Conservation (phyloP, 1,284 basidiomycete genomes). For the Moesziomyces globuligerus region DNA sequence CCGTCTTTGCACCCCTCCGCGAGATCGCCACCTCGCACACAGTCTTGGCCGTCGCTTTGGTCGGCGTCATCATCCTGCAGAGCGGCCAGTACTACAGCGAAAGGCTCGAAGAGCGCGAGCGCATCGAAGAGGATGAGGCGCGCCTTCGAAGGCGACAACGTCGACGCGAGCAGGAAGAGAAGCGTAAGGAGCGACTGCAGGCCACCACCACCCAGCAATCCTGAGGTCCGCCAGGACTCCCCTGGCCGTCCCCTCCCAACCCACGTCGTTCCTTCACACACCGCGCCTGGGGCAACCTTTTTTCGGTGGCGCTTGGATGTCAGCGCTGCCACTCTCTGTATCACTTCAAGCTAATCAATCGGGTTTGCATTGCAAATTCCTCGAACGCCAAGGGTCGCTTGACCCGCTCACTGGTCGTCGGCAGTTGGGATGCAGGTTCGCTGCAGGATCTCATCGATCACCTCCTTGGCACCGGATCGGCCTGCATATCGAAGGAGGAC, state of each 20-base stretch:
- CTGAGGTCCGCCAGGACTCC: background rate
- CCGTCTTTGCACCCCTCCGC: constrained; percentile 52
- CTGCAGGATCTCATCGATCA: constrained; percentile 8
- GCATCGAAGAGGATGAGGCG: constrained; percentile 64
- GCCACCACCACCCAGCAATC: constrained; percentile 14
- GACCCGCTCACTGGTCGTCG: no score
- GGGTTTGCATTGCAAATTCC: background rate
- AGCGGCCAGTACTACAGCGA: constrained; percentile 67
- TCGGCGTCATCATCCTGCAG: constrained; percentile 64
- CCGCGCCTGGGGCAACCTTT: no score
- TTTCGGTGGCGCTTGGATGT: no score
- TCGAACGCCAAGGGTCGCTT: no score
- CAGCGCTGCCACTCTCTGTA: background rate
- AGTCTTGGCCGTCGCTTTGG: constrained; percentile 61
- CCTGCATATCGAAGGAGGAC: constrained; percentile 1
- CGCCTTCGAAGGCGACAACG: constrained; percentile 57
- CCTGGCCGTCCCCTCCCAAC: no score
- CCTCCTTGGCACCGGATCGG: constrained; percentile 2
- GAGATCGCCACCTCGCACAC: constrained; percentile 64
- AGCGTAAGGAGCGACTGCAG: constrained; percentile 38
- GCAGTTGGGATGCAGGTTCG: background rate
- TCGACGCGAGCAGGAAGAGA: constrained; percentile 52
- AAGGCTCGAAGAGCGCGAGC: constrained; percentile 63
- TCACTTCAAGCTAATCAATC: background rate
- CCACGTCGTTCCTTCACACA: no score